Conservation (phyloP, 164 flowering plant species). For the Aristolochia californica region DNA sequence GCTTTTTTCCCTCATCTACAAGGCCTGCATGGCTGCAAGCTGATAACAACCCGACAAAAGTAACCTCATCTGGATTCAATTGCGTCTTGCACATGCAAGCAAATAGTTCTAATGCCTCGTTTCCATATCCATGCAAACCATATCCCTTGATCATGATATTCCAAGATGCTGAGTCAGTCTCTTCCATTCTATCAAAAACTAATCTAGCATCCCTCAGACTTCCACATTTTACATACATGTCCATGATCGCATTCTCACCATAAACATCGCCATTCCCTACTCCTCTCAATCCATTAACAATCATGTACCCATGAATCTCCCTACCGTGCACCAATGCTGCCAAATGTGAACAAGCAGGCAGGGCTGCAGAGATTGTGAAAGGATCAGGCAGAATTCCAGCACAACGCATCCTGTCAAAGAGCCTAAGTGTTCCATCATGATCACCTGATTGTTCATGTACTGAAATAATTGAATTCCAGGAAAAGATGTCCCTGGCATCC, state of each 20-base stretch:
- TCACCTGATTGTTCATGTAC: slow-evolving; percentile 48
- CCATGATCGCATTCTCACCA: slow-evolving; percentile 46
- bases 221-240: slow-evolving; percentile 83
- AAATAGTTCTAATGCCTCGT: slow-evolving; percentile 44
- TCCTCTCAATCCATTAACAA: slow-evolving; percentile 34
- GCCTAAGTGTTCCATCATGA: slow-evolving; percentile 34
- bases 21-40: slow-evolving; percentile 67
- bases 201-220: slow-evolving; percentile 38
- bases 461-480: slow-evolving; percentile 65
- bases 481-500: slow-evolving; percentile 34
- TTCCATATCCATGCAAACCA: slow-evolving; percentile 49
- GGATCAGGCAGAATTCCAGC: slow-evolving; percentile 41
- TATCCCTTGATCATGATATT: slow-evolving; percentile 71
- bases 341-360: slow-evolving; percentile 53
- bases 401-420: slow-evolving; percentile 39
- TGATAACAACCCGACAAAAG: slow-evolving; percentile 38
- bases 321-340: slow-evolving; percentile 61
- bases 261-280: slow-evolving; percentile 17
- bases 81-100: slow-evolving; percentile 10
- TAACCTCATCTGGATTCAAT: slow-evolving; percentile 21
- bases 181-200: slow-evolving; percentile 36
- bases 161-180: slow-evolving; percentile 64
- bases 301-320: slow-evolving; percentile 56
- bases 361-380: slow-evolving; percentile 42
- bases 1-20: slow-evolving; percentile 28